phyloP scores from a whole-genome alignment of 163 green algal genomes.

The Scenedesmus sp. region DNA sequence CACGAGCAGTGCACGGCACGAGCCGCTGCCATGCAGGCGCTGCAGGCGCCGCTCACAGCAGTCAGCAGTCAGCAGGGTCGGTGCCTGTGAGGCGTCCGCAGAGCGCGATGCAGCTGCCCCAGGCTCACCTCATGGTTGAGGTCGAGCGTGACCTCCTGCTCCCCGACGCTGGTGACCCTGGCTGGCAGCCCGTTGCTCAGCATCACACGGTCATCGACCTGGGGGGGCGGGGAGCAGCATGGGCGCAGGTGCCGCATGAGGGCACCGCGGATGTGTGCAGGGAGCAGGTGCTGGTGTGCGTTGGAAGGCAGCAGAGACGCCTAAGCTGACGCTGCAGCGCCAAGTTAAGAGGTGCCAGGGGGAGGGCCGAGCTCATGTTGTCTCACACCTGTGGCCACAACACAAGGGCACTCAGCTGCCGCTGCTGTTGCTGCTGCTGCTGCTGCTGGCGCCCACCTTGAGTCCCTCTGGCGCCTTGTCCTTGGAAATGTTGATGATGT shows the following conservation, averaged over 20 bases:
- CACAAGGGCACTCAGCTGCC: background rate
- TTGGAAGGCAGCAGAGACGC: no score
- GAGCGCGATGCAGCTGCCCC: no score
- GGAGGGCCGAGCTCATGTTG: no score
- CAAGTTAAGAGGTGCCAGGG: no score
- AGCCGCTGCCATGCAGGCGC: background rate
- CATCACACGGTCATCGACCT: slow-evolving; percentile 58
- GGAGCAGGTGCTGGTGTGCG: no score
- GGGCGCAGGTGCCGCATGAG: no score
- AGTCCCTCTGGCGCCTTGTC: slow-evolving; percentile 68
- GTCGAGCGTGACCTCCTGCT: slow-evolving; percentile 73
- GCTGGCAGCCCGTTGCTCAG: slow-evolving; percentile 81
- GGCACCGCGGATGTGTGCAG: no score
- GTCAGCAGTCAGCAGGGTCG: no score
- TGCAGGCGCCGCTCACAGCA: background rate
- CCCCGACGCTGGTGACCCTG: slow-evolving; percentile 62
- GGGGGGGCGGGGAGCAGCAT: background rate
- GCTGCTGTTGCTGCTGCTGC: slow-evolving; percentile 11
- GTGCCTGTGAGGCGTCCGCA: no score
- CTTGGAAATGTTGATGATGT: slow-evolving; percentile 63
- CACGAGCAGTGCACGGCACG: no score
- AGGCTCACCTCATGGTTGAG: slow-evolving; percentile 78
- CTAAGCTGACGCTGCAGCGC: no score
- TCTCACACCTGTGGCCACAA: no score
- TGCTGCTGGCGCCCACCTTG: slow-evolving; percentile 57